Base-by-base conservation (phyloP, 108 stramenopile species). In the Cyclotella sp. region DNA sequence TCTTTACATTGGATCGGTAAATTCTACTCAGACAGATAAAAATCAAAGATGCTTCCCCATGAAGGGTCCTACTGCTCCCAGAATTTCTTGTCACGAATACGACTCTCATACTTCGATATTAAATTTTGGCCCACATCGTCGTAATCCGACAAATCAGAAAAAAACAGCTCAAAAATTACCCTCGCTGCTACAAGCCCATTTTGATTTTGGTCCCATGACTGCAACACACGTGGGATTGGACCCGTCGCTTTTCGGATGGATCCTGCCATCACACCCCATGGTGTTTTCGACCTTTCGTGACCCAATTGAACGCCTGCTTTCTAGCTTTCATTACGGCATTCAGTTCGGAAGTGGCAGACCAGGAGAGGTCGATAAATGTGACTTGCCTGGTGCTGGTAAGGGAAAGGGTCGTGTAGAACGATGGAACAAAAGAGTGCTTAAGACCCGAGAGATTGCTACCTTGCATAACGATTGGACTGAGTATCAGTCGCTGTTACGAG, bases 321-420 rank as follows among this genome's bases (percentile, higher is more conserved):
- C 52, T 46, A 63, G 61, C 26, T 75, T 75, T 66, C 64, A 76
- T n/a, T 60, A 76, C 19, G 75, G 75, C 8, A 76, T 76, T 12
- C 26, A 42, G 1, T 76, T 65, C 19, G 75, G 75, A 41, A 55
- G 61, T 0, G 58, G 27, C n/a, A 45, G 46, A 29, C 75, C 66
- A 0, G 75, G 75, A 12, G 39, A 76, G 18, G 75, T 76, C 5
- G 19, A 21, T 21, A 53, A 27, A 16, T 74, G 73, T 27, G 29
- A 64, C 14, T 42, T 65, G 16, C 18, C 51, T 41, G 51, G 51
- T 29, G 13, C 49, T n/a, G 53, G 63, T 10, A 42, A 26, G 19
- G 19, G n/a, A 11, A 53, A 61, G 43, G 52, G n/a, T 10, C 51
- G 52, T 16, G 67, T 30, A 19, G 52, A 54, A 7, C 53, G 19